Evolutionary conservation across 768 basidiomycete species (phyloP).

Genomic region (Pleurotus platypus): DNA sequence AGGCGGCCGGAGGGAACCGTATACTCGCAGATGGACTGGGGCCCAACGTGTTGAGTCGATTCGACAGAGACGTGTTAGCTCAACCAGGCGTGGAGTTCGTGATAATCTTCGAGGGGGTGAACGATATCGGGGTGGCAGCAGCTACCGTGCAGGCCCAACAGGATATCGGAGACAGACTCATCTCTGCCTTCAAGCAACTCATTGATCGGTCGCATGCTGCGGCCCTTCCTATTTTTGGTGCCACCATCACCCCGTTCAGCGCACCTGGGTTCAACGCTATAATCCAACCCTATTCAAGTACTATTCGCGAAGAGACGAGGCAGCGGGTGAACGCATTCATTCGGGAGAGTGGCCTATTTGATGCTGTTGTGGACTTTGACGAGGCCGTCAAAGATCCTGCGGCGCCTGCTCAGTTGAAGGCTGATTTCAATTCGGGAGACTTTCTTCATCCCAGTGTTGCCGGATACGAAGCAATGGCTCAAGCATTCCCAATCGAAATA

Average conservation of each 20-base stretch:
- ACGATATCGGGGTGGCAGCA: slow-evolving; percentile 44
- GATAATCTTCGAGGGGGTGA: slow-evolving; percentile 52
- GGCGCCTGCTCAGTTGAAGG: slow-evolving; percentile 31
- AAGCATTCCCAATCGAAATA: slow-evolving; percentile 34
- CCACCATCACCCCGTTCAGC: slow-evolving; percentile 49
- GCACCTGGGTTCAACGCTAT: slow-evolving; percentile 22
- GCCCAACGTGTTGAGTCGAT: slow-evolving; percentile 41
- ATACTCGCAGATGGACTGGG: slow-evolving; percentile 47
- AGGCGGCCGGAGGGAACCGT: slow-evolving; percentile 51
- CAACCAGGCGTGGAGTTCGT: slow-evolving; percentile 42
- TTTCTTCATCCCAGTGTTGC: slow-evolving; percentile 44
- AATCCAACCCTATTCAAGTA: slow-evolving; percentile 35
- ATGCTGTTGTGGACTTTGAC: slow-evolving; percentile 47
- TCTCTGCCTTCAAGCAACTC: slow-evolving; percentile 44
- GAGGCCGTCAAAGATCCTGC: slow-evolving; percentile 33
- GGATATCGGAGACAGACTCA: slow-evolving; percentile 34
- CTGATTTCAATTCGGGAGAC: slow-evolving; percentile 40
- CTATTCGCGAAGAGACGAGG: slow-evolving; percentile 35
- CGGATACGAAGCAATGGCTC: slow-evolving; percentile 39
- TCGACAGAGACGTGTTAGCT: slow-evolving; percentile 48
- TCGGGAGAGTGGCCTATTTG: slow-evolving; percentile 36
- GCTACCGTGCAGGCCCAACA: slow-evolving; percentile 31
- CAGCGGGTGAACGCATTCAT: slow-evolving; percentile 42
- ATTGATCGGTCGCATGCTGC: slow-evolving; percentile 35
- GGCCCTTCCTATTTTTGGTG: slow-evolving; percentile 42